Evolutionary conservation across 108 stramenopile genomes (phyloP).

Genomic region (Cyclotella kingstonii): DNA sequence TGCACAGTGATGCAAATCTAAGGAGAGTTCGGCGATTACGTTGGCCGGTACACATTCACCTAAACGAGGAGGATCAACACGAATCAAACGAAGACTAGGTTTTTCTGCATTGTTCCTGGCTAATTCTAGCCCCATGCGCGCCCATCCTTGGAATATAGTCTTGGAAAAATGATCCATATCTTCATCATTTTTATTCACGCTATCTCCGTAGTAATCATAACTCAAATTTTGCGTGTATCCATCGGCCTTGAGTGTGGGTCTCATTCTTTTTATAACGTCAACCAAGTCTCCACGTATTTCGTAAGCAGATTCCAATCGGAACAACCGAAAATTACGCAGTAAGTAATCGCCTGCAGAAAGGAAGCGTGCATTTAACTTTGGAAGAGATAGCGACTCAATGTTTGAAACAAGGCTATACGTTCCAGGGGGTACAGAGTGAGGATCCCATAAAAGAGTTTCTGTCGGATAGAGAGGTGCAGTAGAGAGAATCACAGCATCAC

Average conservation of each 20-base stretch:
- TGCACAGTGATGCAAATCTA: conserved; percentile 83
- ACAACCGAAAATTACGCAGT: conserved; percentile 86
- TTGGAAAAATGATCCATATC: conserved; percentile 30
- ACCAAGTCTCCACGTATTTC: conserved; percentile 91
- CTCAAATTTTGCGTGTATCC: conserved; percentile 36
- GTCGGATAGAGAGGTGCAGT: conserved; percentile 87
- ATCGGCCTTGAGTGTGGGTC: conserved; percentile 43
- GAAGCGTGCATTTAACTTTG: conserved; percentile 89
- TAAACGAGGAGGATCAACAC: conserved; percentile 81
- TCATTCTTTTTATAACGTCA: conserved; percentile 77
- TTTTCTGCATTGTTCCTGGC: conserved; percentile 28
- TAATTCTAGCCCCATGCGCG: conserved; percentile 80
- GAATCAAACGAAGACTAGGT: conserved; percentile 47
- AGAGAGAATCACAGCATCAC: conserved; percentile 56
- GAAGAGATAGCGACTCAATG: conserved; percentile 69
- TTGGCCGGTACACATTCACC: conserved; percentile 76
- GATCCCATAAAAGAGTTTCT: conserved; percentile 90
- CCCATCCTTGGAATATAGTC: conserved; percentile 83
- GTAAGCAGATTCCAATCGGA: conserved; percentile 88
- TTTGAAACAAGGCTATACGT: conserved; percentile 9
- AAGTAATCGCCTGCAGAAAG: conserved; percentile 91
- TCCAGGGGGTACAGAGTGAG: conserved; percentile 60
- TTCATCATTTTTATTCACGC: conserved; percentile 21
- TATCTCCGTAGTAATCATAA: conserved; percentile 37
- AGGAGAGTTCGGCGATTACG: conserved; percentile 76